These are phyloP conservation scores for Coemansia erecta DNA, from an alignment of 192 early-diverging fungal species.

Conservation along the genomic window DNA sequence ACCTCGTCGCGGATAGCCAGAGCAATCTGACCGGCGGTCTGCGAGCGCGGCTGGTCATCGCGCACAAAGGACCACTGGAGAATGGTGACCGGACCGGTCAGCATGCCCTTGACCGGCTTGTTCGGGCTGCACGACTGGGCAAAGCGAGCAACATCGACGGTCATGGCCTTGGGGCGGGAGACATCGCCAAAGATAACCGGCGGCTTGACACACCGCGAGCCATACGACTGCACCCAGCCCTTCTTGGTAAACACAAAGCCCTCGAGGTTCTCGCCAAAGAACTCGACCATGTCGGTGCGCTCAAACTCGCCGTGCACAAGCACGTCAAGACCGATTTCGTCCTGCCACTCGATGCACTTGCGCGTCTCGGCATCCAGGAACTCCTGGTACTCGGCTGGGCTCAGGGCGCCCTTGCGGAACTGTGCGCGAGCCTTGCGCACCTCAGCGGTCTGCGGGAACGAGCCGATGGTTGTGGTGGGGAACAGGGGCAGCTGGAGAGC, in stretches of 20 bases:
- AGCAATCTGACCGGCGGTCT: slow-evolving; percentile 85
- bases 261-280: slow-evolving; percentile 92
- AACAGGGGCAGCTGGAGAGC: slow-evolving; percentile 83
- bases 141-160: slow-evolving; percentile 78
- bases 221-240: slow-evolving; percentile 98
- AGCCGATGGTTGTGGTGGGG: slow-evolving; percentile 97
- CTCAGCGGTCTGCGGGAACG: slow-evolving; percentile 98
- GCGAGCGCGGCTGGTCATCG: slow-evolving; percentile 87
- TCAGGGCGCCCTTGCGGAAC: slow-evolving; percentile 79
- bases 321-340: slow-evolving; percentile 86
- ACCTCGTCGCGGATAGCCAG: slow-evolving; percentile 97
- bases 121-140: slow-evolving; percentile 81
- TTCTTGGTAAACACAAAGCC: slow-evolving; percentile 95
- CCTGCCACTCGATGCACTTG: slow-evolving; percentile 84
- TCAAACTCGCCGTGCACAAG: slow-evolving; percentile 98
- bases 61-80: slow-evolving; percentile 99
- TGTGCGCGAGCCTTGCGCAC: slow-evolving; percentile 89
- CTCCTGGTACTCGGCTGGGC: slow-evolving; percentile 66
- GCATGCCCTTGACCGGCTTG: slow-evolving; percentile 98
- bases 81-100: slow-evolving; percentile 97
- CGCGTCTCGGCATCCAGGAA: slow-evolving; percentile 87
- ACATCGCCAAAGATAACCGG: slow-evolving; percentile 98
- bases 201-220: slow-evolving; percentile 94
- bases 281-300: slow-evolving; percentile 95
- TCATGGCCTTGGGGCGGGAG: slow-evolving; percentile 87